These are phyloP conservation scores for Mentha longifolia DNA, from an alignment of 257 asterid genomes.

Conservation along the genomic window DNA sequence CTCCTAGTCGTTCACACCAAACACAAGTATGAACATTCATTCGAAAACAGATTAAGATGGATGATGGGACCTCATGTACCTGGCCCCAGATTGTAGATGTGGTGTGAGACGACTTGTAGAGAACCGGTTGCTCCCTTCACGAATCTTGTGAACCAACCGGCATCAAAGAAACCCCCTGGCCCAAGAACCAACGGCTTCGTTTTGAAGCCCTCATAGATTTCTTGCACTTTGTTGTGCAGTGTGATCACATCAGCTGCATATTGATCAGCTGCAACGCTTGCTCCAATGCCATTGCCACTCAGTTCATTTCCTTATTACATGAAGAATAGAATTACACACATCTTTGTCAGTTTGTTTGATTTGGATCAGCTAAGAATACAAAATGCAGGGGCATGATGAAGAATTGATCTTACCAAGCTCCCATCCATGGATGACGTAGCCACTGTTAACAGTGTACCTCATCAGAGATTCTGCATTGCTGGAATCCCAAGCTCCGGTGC, in stretches of 20 bases:
- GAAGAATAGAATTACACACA: neutral
- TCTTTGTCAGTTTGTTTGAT: neutral
- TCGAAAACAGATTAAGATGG: too few relatives aligned
- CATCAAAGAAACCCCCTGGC: constrained; percentile 86
- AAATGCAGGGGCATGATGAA: neutral
- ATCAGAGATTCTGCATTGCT: constrained; percentile 76
- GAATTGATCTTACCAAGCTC: constrained; percentile 69
- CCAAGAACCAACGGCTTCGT: constrained; percentile 68
- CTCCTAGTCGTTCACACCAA: constrained; percentile 41
- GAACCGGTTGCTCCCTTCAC: constrained; percentile 47
- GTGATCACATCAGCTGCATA: constrained; percentile 56
- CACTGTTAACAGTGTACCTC: constrained; percentile 54
- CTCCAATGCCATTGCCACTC: constrained; percentile 78
- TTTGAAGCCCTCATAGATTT: constrained; percentile 48
- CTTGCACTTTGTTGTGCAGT: constrained; percentile 54
- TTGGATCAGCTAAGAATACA: neutral
- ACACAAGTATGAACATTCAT: neutral
- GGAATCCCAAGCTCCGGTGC: constrained; percentile 77
- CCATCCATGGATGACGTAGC: constrained; percentile 72
- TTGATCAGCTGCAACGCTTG: constrained; percentile 68
- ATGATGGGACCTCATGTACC: constrained; percentile 43
- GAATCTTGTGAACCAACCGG: constrained; percentile 61
- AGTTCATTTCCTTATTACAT: constrained; percentile 71
- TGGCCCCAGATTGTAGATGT: constrained; percentile 91
- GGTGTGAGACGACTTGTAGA: constrained; percentile 80